Evolutionary conservation across 2,329 filamentous ascomycete species (phyloP).

Genomic region (Arthrinium phaeospermum): DNA sequence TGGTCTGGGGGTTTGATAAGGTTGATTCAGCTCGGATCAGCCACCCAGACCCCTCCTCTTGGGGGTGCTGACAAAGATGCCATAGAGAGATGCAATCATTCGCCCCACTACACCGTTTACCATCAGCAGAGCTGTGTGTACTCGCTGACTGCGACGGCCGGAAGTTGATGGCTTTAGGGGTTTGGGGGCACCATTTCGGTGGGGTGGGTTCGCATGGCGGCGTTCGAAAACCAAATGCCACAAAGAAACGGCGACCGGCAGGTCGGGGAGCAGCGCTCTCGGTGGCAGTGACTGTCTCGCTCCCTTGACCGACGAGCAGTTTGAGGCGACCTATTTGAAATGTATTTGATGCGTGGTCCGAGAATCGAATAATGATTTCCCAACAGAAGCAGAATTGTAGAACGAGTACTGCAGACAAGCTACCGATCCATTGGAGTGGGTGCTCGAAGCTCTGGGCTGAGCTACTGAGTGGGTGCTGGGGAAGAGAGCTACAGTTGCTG

Average conservation of each 20-base stretch:
- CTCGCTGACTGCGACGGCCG: conserved; percentile 16
- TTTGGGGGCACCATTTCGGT: conserved; percentile 33
- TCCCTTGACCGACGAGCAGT: conserved; percentile 29
- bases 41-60: no score
- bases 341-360: neutral
- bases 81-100: neutral
- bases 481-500: no score
- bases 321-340: conserved; percentile 26
- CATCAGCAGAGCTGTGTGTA: no score
- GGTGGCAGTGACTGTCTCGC: conserved; percentile 31
- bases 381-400: neutral
- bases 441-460: no score
- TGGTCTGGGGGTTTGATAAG: no score
- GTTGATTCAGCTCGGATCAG: no score
- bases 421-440: no score
- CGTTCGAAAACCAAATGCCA: conserved; percentile 31
- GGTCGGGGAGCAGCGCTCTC: conserved; percentile 32
- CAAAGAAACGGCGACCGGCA: conserved; percentile 34
- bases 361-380: no score
- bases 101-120: no score
- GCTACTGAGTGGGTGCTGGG: no score
- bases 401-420: no score
- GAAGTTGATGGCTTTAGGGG: conserved; percentile 30
- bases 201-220: conserved; percentile 34
- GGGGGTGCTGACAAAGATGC: neutral